Conservation (phyloP, 345 rosid species). For the Mangifera indica region DNA sequence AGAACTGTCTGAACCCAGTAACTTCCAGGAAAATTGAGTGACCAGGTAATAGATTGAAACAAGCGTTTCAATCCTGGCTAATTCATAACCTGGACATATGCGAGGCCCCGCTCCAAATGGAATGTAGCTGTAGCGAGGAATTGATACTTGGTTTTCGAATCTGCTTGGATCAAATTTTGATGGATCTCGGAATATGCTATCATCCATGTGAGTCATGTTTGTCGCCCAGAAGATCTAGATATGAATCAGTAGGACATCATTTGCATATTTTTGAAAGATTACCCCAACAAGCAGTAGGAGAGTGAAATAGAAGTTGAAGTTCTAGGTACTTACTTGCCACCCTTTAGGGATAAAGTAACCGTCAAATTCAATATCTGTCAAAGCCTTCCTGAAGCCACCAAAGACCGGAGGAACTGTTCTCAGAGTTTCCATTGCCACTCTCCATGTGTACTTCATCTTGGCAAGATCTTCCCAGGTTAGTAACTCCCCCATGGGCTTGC, state of each 20-base stretch:
- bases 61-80: constrained; percentile 53
- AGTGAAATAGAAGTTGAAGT: background rate
- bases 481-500: constrained; percentile 36
- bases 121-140: constrained; percentile 46
- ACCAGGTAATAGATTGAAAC: constrained; percentile 45
- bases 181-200: constrained; percentile 45
- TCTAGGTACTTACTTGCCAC: constrained; percentile 44
- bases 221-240: constrained; percentile 47
- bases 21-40: constrained; percentile 47
- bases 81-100: constrained; percentile 54
- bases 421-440: constrained; percentile 54
- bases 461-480: constrained; percentile 54
- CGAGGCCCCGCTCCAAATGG: constrained; percentile 52
- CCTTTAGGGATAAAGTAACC: constrained; percentile 51
- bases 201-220: constrained; percentile 48
- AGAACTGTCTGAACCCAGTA: constrained; percentile 30
- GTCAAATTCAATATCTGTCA: constrained; percentile 37
- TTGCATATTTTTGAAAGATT: background rate
- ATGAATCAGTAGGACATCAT: background rate
- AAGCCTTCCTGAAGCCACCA: constrained; percentile 46
- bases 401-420: constrained; percentile 48
- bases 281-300: background rate
- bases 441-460: constrained; percentile 65
- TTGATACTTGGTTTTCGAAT: constrained; percentile 43
- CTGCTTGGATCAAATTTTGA: constrained; percentile 42